A percentile compares a stretch with the other conserved stretches of the same genome.
phyloP scores from a whole-genome alignment of 176 grass and related monocot species.

The Rhynchospora tenuis region DNA sequence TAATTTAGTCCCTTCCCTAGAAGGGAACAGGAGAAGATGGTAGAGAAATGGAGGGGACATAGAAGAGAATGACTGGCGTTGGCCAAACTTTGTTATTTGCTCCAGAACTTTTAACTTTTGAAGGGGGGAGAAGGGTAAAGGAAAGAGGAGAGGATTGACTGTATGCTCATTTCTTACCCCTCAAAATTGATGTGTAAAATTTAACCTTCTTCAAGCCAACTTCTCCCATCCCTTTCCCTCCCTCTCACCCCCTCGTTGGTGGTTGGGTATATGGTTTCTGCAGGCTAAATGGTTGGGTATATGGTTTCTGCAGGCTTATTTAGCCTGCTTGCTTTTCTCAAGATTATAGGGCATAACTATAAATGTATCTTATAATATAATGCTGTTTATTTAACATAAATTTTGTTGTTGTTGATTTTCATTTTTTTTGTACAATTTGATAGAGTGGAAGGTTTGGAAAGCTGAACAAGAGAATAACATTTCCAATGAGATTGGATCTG shows the following conservation, averaged over 20 bases:
- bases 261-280: background rate
- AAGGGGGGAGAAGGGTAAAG: too few species aligned
- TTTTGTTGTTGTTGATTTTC: background rate
- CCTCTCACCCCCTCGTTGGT: background rate
- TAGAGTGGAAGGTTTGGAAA: conserved; percentile 99
- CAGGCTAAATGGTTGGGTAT: background rate
- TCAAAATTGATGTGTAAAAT: too few species aligned
- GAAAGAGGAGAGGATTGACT: too few species aligned
- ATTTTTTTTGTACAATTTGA: conserved; percentile 21
- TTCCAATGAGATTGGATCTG: conserved; percentile 71
- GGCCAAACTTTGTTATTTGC: too few species aligned
- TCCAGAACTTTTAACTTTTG: too few species aligned
- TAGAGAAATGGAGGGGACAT: too few species aligned
- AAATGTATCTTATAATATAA: background rate
- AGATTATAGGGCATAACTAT: background rate
- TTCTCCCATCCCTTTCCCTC: too few species aligned
- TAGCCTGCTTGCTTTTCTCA: background rate
- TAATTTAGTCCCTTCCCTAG: too few species aligned
- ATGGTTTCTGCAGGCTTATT: background rate
- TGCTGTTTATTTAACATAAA: background rate
- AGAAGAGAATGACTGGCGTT: too few species aligned
- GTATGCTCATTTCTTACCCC: too few species aligned
- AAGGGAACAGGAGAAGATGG: too few species aligned
- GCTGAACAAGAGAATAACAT: conserved; percentile 92
- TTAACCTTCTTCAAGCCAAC: too few species aligned